Percentiles rank a stretch among this genome's conserved stretches.
Evolutionary conservation across 495 filamentous ascomycete species (phyloP).

Genomic region (Tuber borchii): DNA sequence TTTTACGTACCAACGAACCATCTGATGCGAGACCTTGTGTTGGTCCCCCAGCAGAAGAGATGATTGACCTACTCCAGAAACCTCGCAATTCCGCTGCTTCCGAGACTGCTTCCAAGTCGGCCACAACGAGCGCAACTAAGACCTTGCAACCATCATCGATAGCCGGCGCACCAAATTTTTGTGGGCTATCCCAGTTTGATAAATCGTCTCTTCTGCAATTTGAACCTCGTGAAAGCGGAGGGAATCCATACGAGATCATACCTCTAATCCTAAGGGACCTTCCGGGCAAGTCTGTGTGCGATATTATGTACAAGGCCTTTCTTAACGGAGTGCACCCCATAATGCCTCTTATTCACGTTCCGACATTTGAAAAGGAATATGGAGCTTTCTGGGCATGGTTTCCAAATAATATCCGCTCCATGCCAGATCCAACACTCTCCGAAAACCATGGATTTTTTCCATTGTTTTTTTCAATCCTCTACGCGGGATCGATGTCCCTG

Average conservation of each 20-base stretch:
- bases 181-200: constrained; percentile 10
- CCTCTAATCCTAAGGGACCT: constrained; percentile 20
- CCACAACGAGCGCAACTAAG: neutral
- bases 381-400: constrained; percentile 34
- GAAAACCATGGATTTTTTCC: constrained; percentile 36
- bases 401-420: constrained; percentile 15
- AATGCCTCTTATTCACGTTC: constrained; percentile 38
- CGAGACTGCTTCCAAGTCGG: neutral
- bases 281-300: constrained; percentile 11
- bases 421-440: constrained; percentile 15
- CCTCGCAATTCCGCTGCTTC: neutral
- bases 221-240: constrained; percentile 18
- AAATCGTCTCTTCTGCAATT: constrained; percentile 29
- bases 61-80: neutral
- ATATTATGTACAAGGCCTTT: constrained; percentile 33
- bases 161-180: neutral
- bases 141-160: constrained; percentile 30
- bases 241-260: constrained; percentile 19
- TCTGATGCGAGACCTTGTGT: neutral
- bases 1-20: constrained; percentile 11
- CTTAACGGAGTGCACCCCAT: constrained; percentile 36
- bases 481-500: constrained; percentile 35
- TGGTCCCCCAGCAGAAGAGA: neutral
- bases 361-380: constrained; percentile 31
- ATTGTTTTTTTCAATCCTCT: constrained; percentile 30